These are phyloP conservation scores for Stachybotrys elegans DNA, from an alignment of 2,329 filamentous ascomycete genomes.

Conservation along the genomic window DNA sequence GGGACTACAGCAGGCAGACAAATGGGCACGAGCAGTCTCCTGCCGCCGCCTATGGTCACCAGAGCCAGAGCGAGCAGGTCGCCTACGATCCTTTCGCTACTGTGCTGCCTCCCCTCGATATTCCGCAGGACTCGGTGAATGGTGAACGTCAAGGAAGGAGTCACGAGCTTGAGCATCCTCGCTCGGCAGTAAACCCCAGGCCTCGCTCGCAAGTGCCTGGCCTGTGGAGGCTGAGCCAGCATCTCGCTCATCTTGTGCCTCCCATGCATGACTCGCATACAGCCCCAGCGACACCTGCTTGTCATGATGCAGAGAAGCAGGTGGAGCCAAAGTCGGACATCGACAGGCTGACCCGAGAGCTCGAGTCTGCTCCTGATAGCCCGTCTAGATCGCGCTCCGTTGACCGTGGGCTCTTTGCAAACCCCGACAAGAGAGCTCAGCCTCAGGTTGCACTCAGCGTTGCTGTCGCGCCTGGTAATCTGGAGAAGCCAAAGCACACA, in stretches of 20 bases:
- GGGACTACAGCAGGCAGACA: slow-evolving; percentile 23
- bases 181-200: too few relatives aligned
- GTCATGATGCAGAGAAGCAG: slow-evolving; percentile 24
- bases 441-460: slow-evolving; percentile 61
- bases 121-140: slow-evolving; percentile 12
- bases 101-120: slow-evolving; percentile 23
- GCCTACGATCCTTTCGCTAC: slow-evolving; percentile 37
- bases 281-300: slow-evolving; percentile 30
- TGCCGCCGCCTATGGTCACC: too few relatives aligned
- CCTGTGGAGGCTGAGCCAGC: slow-evolving; percentile 2
- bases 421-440: slow-evolving; percentile 57
- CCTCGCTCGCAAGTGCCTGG: not conserved
- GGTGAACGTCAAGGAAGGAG: too few relatives aligned
- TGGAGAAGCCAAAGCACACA: slow-evolving; percentile 40
- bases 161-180: too few relatives aligned
- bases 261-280: slow-evolving; percentile 8
- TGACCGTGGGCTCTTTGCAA: slow-evolving; percentile 56
- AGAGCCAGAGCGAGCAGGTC: slow-evolving; percentile 18
- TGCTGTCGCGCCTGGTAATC: slow-evolving; percentile 56
- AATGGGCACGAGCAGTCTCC: slow-evolving; percentile 9
- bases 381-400: slow-evolving; percentile 55
- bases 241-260: not conserved
- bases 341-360: slow-evolving; percentile 35
- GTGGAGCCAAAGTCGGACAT: slow-evolving; percentile 32
- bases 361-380: slow-evolving; percentile 35